Percentiles rank a stretch among this genome's conserved stretches.
phyloP scores from a whole-genome alignment of 257 asterid genomes.

The Osmanthus fragrans region DNA sequence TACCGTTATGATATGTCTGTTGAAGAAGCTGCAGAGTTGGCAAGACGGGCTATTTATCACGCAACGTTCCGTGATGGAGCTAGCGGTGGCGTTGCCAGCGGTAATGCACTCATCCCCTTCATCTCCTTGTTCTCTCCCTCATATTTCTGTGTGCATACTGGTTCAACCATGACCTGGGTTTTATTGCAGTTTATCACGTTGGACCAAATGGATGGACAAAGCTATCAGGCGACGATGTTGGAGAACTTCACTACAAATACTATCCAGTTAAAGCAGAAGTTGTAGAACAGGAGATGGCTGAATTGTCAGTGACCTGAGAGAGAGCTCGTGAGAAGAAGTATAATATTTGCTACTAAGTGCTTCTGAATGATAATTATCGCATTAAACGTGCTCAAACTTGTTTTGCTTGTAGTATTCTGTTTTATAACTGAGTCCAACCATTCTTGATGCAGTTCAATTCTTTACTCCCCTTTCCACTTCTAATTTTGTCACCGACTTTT shows the following conservation, averaged over 20 bases:
- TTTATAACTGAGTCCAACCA: background rate
- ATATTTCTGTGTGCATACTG: background rate
- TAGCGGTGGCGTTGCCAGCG: constrained; percentile 88
- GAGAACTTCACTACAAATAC: constrained; percentile 80
- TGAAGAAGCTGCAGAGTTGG: constrained; percentile 86
- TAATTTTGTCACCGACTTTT: constrained; percentile 4
- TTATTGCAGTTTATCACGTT: constrained; percentile 67
- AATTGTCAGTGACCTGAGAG: constrained; percentile 47
- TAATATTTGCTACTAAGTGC: constrained; percentile 19
- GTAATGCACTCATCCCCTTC: constrained; percentile 34
- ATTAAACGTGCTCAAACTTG: background rate
- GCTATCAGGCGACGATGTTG: constrained; percentile 91
- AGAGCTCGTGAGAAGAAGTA: background rate
- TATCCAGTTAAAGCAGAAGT: constrained; percentile 65
- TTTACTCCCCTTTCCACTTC: background rate
- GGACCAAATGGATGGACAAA: constrained; percentile 89
- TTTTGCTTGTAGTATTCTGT: constrained; percentile 16
- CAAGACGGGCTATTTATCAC: constrained; percentile 82
- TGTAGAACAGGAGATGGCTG: constrained; percentile 85
- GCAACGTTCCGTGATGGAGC: constrained; percentile 95
- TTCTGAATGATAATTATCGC: background rate
- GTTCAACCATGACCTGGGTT: constrained; percentile 21
- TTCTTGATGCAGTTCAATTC: background rate
- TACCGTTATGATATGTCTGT: constrained; percentile 68
- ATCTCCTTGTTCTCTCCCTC: background rate